Evolutionary conservation across 2,329 filamentous ascomycete genomes (phyloP).

Genomic region (Diplocarpon rosae): DNA sequence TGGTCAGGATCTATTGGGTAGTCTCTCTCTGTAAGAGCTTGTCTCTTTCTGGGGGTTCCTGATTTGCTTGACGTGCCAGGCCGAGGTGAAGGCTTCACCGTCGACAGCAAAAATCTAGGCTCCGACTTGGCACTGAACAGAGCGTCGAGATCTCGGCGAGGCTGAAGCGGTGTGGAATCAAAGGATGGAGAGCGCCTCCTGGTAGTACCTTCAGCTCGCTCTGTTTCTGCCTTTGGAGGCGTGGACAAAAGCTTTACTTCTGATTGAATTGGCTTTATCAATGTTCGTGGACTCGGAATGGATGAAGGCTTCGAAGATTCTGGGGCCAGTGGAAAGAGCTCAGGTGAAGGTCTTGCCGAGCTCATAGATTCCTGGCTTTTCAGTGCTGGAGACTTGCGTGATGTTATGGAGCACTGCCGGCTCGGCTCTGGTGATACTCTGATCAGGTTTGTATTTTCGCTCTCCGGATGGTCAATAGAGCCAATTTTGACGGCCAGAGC

Average conservation of each 20-base stretch:
- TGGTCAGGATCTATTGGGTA: conserved; percentile 7
- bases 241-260: neutral
- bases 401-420: neutral
- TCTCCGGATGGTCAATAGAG: neutral
- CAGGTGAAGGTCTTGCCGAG: neutral
- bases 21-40: neutral
- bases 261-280: neutral
- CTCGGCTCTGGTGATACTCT: neutral
- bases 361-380: neutral
- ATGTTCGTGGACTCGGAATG: neutral
- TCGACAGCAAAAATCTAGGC: neutral
- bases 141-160: conserved; percentile 1
- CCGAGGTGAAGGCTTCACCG: neutral
- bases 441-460: too few species aligned
- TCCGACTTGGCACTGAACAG: conserved; percentile 1
- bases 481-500: neutral
- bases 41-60: conserved; percentile 1
- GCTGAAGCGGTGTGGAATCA: neutral
- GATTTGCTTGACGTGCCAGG: neutral
- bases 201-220: neutral
- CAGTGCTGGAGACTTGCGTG: conserved; percentile 6
- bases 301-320: neutral
- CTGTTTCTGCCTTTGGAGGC: neutral
- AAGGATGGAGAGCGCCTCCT: neutral
- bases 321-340: neutral